These are phyloP conservation scores for Beta corolliflora DNA, from an alignment of 179 eudicot species.

Conservation along the genomic window DNA sequence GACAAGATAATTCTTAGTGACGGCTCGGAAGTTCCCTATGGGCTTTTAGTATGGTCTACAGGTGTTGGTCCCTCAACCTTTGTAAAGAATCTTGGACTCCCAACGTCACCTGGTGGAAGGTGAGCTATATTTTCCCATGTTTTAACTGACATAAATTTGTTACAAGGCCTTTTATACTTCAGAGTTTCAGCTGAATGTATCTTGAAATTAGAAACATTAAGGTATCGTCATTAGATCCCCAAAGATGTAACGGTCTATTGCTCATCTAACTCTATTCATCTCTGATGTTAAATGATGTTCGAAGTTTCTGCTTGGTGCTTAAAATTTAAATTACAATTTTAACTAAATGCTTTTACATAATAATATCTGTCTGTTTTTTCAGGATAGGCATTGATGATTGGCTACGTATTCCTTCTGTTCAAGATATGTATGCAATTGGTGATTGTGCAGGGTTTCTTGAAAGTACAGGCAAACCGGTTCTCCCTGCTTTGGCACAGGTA, in stretches of 20 bases:
- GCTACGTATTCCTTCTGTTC: conserved; percentile 80
- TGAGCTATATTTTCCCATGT: conserved; percentile 24
- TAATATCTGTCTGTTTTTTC: conserved; percentile 13
- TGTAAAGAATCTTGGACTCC: conserved; percentile 58
- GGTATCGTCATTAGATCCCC: neutral
- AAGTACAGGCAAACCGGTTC: conserved; percentile 80
- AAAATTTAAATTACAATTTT: neutral
- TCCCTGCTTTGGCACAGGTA: conserved; percentile 99
- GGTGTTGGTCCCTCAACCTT: conserved; percentile 97
- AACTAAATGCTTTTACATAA: neutral
- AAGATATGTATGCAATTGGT: conserved; percentile 86
- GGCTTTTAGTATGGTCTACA: conserved; percentile 96
- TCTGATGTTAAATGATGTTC: neutral
- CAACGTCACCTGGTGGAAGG: conserved; percentile 95
- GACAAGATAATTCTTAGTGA: conserved; percentile 78
- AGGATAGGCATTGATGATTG: conserved; percentile 96
- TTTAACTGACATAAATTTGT: neutral
- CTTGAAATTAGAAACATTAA: neutral
- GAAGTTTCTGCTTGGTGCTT: neutral
- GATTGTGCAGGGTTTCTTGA: conserved; percentile 96
- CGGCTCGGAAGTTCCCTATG: conserved; percentile 89
- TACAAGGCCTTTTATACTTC: neutral
- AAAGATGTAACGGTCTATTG: neutral
- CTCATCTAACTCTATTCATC: neutral
- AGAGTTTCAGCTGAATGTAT: neutral